Evolutionary conservation across 345 rosid species (phyloP).

Genomic region (Hibiscus syriacus): DNA sequence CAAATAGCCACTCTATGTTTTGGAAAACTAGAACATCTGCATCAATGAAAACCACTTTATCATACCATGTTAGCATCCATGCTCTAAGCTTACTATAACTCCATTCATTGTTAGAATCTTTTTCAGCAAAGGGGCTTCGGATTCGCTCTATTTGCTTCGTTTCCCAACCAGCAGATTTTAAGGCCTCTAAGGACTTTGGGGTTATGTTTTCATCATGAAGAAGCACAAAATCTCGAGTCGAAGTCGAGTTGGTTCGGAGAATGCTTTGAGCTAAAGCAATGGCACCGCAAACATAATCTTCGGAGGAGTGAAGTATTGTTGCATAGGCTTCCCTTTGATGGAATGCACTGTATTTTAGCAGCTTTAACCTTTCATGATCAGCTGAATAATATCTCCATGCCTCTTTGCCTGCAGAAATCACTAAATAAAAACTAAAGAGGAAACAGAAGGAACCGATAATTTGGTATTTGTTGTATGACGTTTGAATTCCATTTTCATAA

Average conservation of each 20-base stretch:
- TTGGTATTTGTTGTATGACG: not conserved
- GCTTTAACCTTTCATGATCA: not conserved
- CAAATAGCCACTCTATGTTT: constrained; percentile 51
- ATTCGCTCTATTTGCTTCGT: constrained; percentile 41
- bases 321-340: constrained; percentile 45
- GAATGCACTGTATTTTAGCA: not conserved
- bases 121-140: constrained; percentile 45
- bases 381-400: not conserved
- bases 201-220: constrained; percentile 54
- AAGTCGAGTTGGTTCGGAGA: constrained; percentile 35
- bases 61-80: constrained; percentile 57
- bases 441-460: too few species aligned
- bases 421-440: not conserved
- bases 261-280: constrained; percentile 89
- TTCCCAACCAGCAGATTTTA: constrained; percentile 58
- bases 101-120: constrained; percentile 67
- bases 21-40: constrained; percentile 48
- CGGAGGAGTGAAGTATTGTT: constrained; percentile 79
- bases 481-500: not conserved
- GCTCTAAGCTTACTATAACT: constrained; percentile 72
- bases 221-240: constrained; percentile 48
- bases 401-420: not conserved
- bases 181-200: constrained; percentile 35
- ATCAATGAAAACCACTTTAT: constrained; percentile 65
- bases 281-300: constrained; percentile 84